phyloP scores from a whole-genome alignment of 768 basidiomycete genomes.

The Phanerochaete carnosa region DNA sequence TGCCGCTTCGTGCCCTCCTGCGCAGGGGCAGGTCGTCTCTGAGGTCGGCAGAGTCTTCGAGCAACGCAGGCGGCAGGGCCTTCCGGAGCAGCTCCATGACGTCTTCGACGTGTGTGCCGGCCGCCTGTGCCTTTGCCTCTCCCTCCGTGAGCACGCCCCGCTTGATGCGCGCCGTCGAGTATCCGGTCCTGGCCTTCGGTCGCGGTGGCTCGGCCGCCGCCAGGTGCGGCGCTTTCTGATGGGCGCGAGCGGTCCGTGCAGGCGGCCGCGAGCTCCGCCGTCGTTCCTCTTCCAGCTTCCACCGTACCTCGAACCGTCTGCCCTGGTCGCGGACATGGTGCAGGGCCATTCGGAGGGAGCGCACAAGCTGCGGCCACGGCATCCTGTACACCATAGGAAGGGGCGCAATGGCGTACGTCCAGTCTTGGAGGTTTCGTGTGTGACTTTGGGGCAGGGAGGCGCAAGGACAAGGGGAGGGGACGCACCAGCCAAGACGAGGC shows the following conservation, averaged over 20 bases:
- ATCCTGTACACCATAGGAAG: conserved; percentile 38
- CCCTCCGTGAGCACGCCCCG: neutral
- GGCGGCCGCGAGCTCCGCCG: neutral
- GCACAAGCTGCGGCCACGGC: conserved; percentile 40
- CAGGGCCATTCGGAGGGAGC: neutral
- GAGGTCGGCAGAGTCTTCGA: neutral
- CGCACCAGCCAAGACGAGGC: conserved; percentile 18
- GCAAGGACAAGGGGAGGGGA: conserved; percentile 2
- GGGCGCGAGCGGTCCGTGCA: neutral
- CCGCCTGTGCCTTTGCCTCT: neutral
- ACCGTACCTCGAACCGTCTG: neutral
- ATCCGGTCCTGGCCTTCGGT: neutral
- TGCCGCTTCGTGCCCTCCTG: neutral
- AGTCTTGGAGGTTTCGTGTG: conserved; percentile 30
- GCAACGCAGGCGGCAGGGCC: neutral
- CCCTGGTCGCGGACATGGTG: neutral
- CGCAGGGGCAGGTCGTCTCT: neutral
- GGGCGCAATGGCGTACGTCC: conserved; percentile 45
- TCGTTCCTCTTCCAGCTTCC: neutral
- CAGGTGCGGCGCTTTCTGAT: neutral
- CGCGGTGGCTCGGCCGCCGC: no score
- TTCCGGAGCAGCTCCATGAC: neutral
- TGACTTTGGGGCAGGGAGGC: neutral
- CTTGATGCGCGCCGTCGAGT: no score
- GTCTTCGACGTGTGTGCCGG: neutral